Percentiles rank a stretch among this genome's conserved stretches.
phyloP scores from a whole-genome alignment of 345 rosid species.

The Syzygium aromaticum region DNA sequence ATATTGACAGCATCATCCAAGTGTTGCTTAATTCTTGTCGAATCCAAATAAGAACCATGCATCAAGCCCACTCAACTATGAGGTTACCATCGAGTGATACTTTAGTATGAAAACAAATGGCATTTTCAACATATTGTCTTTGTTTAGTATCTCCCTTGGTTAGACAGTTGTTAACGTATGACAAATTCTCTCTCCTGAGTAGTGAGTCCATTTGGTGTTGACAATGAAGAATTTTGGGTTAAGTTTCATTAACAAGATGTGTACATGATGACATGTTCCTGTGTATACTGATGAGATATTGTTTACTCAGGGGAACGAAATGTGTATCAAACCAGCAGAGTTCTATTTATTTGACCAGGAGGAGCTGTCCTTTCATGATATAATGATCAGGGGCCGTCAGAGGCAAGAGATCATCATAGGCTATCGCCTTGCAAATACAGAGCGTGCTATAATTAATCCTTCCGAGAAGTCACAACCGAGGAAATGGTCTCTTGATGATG shows the following conservation, averaged over 20 bases:
- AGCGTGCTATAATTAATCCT: slow-evolving; percentile 74
- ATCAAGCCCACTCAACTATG: background rate
- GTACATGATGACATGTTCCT: background rate
- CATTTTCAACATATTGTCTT: background rate
- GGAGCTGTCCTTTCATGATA: slow-evolving; percentile 62
- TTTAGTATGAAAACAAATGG: background rate
- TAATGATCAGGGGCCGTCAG: slow-evolving; percentile 71
- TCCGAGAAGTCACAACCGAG: slow-evolving; percentile 40
- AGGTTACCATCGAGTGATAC: background rate
- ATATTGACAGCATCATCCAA: background rate
- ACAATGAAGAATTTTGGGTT: background rate
- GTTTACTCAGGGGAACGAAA: slow-evolving; percentile 61
- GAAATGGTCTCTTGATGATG: slow-evolving; percentile 84
- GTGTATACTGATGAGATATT: background rate
- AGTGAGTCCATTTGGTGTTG: background rate
- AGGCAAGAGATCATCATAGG: slow-evolving; percentile 68
- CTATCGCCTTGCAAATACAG: slow-evolving; percentile 57
- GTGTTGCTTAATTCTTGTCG: background rate
- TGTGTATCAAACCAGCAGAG: slow-evolving; percentile 89
- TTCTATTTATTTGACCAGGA: slow-evolving; percentile 80
- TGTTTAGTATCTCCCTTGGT: background rate
- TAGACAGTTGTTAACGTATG: background rate
- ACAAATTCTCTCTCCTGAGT: background rate
- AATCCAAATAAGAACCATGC: background rate
- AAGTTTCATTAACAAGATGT: background rate